A percentile compares a stretch with the other conserved stretches of the same genome.
Conservation (phyloP, 106 monocot species). For the Vanilla planifolia region DNA sequence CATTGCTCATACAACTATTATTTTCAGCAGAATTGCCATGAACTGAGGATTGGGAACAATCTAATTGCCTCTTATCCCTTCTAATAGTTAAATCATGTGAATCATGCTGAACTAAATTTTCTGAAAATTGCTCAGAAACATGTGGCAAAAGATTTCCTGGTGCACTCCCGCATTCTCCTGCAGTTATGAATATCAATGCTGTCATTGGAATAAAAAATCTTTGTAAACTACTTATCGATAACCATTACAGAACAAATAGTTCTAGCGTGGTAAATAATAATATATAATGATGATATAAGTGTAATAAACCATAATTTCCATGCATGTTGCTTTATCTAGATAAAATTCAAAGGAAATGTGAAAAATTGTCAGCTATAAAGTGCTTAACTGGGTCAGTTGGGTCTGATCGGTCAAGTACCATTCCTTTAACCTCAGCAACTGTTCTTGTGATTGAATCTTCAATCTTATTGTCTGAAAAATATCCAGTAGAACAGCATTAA, state of each 20-base stretch:
- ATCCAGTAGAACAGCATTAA: neutral
- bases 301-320: neutral
- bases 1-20: slow-evolving; percentile 13
- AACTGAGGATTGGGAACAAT: slow-evolving; percentile 8
- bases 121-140: slow-evolving; percentile 9
- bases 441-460: neutral
- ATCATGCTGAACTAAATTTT: neutral
- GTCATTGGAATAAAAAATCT: slow-evolving; percentile 4
- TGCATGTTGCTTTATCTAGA: too few relatives aligned
- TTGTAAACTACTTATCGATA: too few relatives aligned
- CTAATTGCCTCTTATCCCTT: slow-evolving; percentile 8
- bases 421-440: slow-evolving; percentile 1
- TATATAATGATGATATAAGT: too few relatives aligned
- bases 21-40: slow-evolving; percentile 8
- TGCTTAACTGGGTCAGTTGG: slow-evolving; percentile 49
- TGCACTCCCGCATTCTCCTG: slow-evolving; percentile 14
- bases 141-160: slow-evolving; percentile 3
- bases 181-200: slow-evolving; percentile 3
- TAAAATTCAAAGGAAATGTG: too few relatives aligned
- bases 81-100: neutral
- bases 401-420: neutral
- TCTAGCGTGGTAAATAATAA: too few relatives aligned
- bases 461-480: slow-evolving; percentile 8
- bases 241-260: too few relatives aligned
- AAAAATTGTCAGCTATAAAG: slow-evolving; percentile 13